Evolutionary conservation across 768 basidiomycete species (phyloP).

Genomic region (Mycena maculata): DNA sequence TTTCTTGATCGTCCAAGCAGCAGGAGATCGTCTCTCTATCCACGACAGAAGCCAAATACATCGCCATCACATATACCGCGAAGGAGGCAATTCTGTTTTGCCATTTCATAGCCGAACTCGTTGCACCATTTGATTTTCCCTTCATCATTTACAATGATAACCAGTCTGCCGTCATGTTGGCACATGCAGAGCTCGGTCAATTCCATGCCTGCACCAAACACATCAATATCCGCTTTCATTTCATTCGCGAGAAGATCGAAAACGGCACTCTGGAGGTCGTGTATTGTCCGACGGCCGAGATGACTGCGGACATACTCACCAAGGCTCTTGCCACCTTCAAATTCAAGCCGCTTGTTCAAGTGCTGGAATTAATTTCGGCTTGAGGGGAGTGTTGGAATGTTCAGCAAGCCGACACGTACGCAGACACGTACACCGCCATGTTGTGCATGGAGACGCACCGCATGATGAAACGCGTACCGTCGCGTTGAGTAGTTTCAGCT

Average conservation of each 20-base stretch:
- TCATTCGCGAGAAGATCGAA: conserved; percentile 19
- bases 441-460: no score
- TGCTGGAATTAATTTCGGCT: conserved; percentile 25
- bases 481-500: conserved; percentile 3
- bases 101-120: conserved; percentile 16
- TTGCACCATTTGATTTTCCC: conserved; percentile 7
- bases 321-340: conserved; percentile 23
- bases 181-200: conserved; percentile 23
- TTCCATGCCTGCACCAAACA: conserved; percentile 28
- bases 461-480: no score
- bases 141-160: conserved; percentile 21
- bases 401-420: not conserved
- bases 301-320: conserved; percentile 18
- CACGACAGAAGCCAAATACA: conserved; percentile 24
- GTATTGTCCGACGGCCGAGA: conserved; percentile 25
- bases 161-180: conserved; percentile 21
- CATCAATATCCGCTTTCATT: conserved; percentile 26
- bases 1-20: conserved; percentile 28
- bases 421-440: not conserved
- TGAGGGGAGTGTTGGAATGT: conserved; percentile 30
- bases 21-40: conserved; percentile 18
- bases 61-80: conserved; percentile 11
- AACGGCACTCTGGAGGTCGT: conserved; percentile 7
- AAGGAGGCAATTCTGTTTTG: conserved; percentile 22
- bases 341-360: conserved; percentile 11